Conservation (phyloP, 2,329 filamentous ascomycete genomes). For the Aspergillus neotritici region DNA sequence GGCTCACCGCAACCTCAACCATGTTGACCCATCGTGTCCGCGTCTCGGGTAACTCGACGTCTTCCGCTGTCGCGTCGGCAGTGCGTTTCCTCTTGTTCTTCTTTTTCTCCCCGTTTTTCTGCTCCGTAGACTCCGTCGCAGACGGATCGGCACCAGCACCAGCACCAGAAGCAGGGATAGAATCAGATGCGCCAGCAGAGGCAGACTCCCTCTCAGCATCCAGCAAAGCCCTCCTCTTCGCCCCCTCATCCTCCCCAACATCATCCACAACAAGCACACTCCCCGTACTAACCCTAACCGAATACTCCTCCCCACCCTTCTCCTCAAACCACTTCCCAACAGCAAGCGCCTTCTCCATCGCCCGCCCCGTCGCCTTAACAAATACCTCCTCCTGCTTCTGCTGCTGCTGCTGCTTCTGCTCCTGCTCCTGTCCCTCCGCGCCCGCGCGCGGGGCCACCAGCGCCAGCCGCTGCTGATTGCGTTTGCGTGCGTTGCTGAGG, state of each 20-base stretch:
- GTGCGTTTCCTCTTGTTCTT: slow-evolving; percentile 28
- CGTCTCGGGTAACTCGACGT: slow-evolving; percentile 39
- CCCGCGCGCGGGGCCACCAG: slow-evolving; percentile 30
- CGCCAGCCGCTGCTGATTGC: slow-evolving; percentile 28
- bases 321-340: slow-evolving; percentile 54
- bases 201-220: slow-evolving; percentile 21
- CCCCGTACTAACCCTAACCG: slow-evolving; percentile 50
- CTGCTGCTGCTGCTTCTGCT: slow-evolving; percentile 23
- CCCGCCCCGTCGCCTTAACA: slow-evolving; percentile 56
- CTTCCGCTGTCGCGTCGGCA: slow-evolving; percentile 20
- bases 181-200: too few relatives aligned
- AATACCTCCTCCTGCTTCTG: slow-evolving; percentile 47
- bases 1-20: slow-evolving; percentile 41
- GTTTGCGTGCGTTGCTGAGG: slow-evolving; percentile 27
- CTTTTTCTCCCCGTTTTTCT: too few relatives aligned
- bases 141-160: slow-evolving; percentile 1
- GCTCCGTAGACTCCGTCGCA: slow-evolving; percentile 14
- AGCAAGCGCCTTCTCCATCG: slow-evolving; percentile 53
- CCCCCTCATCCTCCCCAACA: slow-evolving; percentile 42
- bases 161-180: not conserved
- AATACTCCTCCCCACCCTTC: slow-evolving; percentile 42
- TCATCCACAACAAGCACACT: slow-evolving; percentile 57
- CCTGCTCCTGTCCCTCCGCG: slow-evolving; percentile 39
- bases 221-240: slow-evolving; percentile 21
- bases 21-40: slow-evolving; percentile 44